Conservation (phyloP, 345 rosid species). For the Turnera subulata region DNA sequence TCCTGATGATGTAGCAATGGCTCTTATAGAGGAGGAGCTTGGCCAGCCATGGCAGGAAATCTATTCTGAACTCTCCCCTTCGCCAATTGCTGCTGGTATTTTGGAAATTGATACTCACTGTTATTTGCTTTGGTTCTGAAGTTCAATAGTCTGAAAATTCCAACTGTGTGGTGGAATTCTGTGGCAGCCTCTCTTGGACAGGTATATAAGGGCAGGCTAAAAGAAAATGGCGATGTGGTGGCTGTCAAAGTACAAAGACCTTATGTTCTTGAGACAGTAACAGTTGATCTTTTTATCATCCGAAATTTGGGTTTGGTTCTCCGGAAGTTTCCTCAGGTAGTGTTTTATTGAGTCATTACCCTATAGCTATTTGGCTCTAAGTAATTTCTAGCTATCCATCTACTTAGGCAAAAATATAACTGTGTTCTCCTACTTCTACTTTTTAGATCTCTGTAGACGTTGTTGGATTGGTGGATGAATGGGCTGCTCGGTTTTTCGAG, state of each 20-base stretch:
- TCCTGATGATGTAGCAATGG: slow-evolving; percentile 98
- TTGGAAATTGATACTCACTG: not conserved
- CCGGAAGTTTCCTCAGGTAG: slow-evolving; percentile 91
- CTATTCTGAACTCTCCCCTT: slow-evolving; percentile 88
- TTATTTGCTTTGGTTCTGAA: slow-evolving; percentile 4
- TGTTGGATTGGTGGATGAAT: slow-evolving; percentile 97
- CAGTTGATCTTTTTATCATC: slow-evolving; percentile 77
- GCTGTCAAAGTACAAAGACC: slow-evolving; percentile 98
- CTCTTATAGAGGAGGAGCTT: slow-evolving; percentile 89
- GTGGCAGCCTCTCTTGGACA: slow-evolving; percentile 93
- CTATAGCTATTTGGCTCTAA: not conserved
- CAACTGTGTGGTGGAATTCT: slow-evolving; percentile 17
- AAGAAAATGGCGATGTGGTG: slow-evolving; percentile 85
- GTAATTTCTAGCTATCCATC: too few species aligned
- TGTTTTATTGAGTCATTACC: slow-evolving; percentile 15
- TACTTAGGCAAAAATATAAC: too few species aligned
- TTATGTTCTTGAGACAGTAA: slow-evolving; percentile 95
- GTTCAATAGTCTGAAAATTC: slow-evolving; percentile 1
- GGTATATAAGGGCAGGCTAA: slow-evolving; percentile 84
- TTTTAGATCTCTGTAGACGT: slow-evolving; percentile 77
- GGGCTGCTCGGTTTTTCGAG: slow-evolving; percentile 98
- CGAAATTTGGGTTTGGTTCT: slow-evolving; percentile 79
- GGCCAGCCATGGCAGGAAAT: slow-evolving; percentile 82
- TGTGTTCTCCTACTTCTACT: not conserved
- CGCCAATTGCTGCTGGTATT: slow-evolving; percentile 96